Conservation (phyloP, 768 basidiomycete species). For the Lactifluus subvellereus region DNA sequence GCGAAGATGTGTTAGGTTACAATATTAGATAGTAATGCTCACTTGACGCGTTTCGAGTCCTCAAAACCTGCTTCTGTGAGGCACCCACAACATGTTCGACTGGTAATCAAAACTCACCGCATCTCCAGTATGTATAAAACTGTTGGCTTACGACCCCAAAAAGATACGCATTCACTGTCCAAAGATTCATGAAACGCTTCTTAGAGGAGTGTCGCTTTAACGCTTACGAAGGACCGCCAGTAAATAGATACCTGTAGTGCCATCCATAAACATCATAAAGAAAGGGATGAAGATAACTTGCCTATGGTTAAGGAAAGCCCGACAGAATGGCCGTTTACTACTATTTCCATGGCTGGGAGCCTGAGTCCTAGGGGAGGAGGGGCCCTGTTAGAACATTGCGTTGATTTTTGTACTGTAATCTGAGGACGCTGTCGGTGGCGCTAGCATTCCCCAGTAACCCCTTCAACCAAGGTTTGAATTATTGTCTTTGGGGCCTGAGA, state of each 20-base stretch:
- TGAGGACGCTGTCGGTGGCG: too few species aligned
- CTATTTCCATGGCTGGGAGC: neutral
- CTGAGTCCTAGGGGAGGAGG: too few species aligned
- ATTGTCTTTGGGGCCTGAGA: too few species aligned
- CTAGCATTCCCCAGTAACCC: too few species aligned
- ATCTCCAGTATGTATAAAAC: slow-evolving; percentile 1
- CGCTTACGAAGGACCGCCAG: neutral
- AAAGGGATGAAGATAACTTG: neutral
- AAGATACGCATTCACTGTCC: neutral
- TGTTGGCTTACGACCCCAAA: slow-evolving; percentile 1
- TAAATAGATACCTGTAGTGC: neutral
- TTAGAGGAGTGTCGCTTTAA: neutral
- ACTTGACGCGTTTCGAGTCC: neutral
- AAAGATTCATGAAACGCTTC: neutral
- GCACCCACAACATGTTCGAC: neutral
- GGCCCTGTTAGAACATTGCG: too few species aligned
- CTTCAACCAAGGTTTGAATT: too few species aligned
- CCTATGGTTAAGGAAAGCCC: too few species aligned
- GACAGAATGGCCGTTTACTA: too few species aligned
- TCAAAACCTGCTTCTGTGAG: neutral
- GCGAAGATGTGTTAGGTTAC: neutral
- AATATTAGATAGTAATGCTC: neutral
- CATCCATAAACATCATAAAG: neutral
- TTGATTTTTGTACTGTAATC: too few species aligned
- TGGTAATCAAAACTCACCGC: neutral